These are phyloP conservation scores for Aspergillus carlsbadensis DNA, from an alignment of 495 filamentous ascomycete species.

Conservation along the genomic window DNA sequence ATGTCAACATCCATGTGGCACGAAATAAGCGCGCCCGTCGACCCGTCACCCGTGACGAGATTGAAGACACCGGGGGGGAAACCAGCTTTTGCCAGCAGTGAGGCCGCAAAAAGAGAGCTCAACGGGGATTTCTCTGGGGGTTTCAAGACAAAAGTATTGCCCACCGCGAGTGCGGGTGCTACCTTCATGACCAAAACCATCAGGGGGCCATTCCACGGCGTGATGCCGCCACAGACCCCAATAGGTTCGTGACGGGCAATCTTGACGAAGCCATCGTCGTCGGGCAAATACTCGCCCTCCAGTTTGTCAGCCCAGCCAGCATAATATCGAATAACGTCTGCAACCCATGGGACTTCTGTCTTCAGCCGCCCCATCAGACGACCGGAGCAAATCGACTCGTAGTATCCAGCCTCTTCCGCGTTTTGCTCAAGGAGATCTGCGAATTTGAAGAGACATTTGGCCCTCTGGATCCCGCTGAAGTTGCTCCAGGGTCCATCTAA, in stretches of 20 bases:
- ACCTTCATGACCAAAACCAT: background rate
- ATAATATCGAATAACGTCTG: constrained; percentile 20
- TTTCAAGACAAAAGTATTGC: background rate
- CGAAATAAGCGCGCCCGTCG: background rate
- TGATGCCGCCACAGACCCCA: constrained; percentile 7
- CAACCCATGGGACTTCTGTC: too few species aligned
- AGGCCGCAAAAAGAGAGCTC: background rate
- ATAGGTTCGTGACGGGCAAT: constrained; percentile 19
- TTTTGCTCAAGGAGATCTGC: background rate
- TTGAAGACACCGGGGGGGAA: background rate
- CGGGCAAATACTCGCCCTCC: constrained; percentile 17
- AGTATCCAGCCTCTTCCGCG: background rate
- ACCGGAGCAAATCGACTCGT: background rate
- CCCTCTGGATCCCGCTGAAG: background rate
- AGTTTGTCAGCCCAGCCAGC: constrained; percentile 22
- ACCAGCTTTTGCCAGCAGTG: background rate
- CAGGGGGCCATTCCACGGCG: background rate
- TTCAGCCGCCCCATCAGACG: too few species aligned
- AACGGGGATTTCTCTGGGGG: background rate
- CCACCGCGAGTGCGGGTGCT: background rate
- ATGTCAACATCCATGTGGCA: background rate
- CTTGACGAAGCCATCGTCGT: constrained; percentile 26
- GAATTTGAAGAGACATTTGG: background rate
- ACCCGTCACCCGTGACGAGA: background rate
- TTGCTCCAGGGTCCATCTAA: too few species aligned